Evolutionary conservation across 2,329 filamentous ascomycete genomes (phyloP).

Genomic region (Dothistroma pini): DNA sequence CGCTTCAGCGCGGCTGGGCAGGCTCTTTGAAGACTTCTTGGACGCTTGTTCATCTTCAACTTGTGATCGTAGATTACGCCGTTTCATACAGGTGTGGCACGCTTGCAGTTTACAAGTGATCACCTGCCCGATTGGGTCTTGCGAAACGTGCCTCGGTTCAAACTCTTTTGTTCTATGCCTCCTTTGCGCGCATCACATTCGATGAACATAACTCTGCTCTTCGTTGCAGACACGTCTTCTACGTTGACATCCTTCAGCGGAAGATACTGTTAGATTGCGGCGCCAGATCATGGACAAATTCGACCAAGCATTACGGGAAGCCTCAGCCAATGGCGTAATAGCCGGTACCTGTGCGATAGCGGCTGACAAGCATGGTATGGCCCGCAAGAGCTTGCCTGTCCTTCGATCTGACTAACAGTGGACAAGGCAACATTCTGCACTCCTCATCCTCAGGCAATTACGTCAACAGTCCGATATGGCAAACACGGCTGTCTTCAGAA

Average conservation of each 20-base stretch:
- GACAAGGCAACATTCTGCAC: conserved; percentile 6
- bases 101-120: neutral
- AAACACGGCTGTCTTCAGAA: neutral
- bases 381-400: neutral
- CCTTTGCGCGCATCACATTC: neutral
- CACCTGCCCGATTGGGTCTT: neutral
- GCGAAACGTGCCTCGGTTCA: neutral
- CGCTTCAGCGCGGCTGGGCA: too few relatives aligned
- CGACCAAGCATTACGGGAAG: neutral
- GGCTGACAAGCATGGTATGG: conserved; percentile 10
- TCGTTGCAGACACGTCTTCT: neutral
- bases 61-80: neutral
- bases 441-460: conserved; percentile 1
- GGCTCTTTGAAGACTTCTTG: too few relatives aligned
- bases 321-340: neutral
- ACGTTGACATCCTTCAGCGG: neutral
- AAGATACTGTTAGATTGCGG: neutral
- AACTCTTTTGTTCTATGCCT: neutral
- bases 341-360: conserved; percentile 3
- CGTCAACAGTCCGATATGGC: conserved; percentile 8
- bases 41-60: neutral
- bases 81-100: neutral
- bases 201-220: neutral
- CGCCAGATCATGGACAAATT: neutral
- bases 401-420: neutral